phyloP scores from a whole-genome alignment of 345 rosid species.

The Citrus medica region DNA sequence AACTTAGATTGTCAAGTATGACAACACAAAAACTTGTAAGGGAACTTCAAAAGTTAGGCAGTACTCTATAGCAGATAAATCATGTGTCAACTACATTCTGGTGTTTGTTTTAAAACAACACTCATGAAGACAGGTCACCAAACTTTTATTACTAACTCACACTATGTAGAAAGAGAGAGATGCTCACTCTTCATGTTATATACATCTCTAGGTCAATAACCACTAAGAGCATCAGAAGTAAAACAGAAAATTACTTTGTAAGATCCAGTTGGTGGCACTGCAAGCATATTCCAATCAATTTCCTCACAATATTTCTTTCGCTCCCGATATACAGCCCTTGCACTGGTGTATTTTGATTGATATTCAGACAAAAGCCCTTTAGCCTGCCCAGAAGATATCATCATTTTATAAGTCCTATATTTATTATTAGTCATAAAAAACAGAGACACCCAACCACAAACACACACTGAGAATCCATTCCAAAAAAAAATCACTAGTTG shows the following conservation, averaged over 20 bases:
- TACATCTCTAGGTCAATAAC: constrained; percentile 11
- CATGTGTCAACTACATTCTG: neutral
- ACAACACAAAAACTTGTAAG: neutral
- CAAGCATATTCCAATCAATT: constrained; percentile 92
- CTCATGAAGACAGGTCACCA: neutral
- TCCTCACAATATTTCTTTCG: constrained; percentile 91
- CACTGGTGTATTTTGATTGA: constrained; percentile 88
- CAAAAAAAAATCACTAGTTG: constrained; percentile 46
- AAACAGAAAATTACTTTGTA: constrained; percentile 48
- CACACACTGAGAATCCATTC: neutral
- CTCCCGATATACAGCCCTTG: constrained; percentile 92
- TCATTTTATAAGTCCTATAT: constrained; percentile 21
- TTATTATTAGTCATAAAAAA: neutral
- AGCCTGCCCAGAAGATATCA: constrained; percentile 54
- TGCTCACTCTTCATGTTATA: neutral
- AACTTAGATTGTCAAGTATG: neutral
- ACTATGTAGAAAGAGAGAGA: neutral
- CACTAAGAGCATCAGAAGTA: neutral
- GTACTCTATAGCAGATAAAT: neutral
- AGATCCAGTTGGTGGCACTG: constrained; percentile 82
- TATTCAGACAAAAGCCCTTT: constrained; percentile 87
- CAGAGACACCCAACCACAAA: neutral
- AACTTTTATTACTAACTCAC: neutral
- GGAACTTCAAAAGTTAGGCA: neutral
- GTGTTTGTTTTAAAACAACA: constrained; percentile 1